phyloP scores from a whole-genome alignment of 2,329 filamentous ascomycete genomes.

The Scortechinia acanthostroma region DNA sequence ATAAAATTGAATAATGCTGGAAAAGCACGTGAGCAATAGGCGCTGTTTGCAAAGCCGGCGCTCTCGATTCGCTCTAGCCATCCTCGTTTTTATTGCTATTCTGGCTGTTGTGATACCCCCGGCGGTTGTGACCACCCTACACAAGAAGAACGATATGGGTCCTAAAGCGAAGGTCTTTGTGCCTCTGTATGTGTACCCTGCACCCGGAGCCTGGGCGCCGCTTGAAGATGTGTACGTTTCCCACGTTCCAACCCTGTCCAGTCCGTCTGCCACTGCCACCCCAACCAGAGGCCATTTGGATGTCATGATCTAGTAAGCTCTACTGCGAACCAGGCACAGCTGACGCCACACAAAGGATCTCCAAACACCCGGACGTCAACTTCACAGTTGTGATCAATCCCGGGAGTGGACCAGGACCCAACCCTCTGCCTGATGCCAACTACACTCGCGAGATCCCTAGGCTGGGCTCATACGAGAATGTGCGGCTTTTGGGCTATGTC shows the following conservation, averaged over 20 bases:
- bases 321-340: not conserved
- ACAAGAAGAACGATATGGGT: constrained; percentile 22
- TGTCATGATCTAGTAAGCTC: not conserved
- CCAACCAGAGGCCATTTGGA: not conserved
- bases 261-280: too few relatives aligned
- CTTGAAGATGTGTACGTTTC: constrained; percentile 26
- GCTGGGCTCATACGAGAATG: constrained; percentile 28
- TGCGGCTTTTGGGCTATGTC: constrained; percentile 34
- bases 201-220: constrained; percentile 29
- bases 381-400: constrained; percentile 36
- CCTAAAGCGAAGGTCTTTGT: constrained; percentile 30
- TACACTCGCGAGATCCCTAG: constrained; percentile 29
- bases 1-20: too few relatives aligned
- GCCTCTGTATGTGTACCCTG: constrained; percentile 35
- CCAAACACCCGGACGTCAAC: constrained; percentile 25
- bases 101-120: constrained; percentile 19
- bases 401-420: constrained; percentile 29
- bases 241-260: too few relatives aligned
- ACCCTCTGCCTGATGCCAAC: constrained; percentile 28
- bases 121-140: constrained; percentile 18
- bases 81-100: constrained; percentile 16
- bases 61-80: constrained; percentile 15
- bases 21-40: constrained; percentile 20
- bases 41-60: constrained; percentile 15
- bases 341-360: too few relatives aligned